Base-by-base conservation (phyloP, 2,329 filamentous ascomycete genomes). In the Exophiala oligosperma region DNA sequence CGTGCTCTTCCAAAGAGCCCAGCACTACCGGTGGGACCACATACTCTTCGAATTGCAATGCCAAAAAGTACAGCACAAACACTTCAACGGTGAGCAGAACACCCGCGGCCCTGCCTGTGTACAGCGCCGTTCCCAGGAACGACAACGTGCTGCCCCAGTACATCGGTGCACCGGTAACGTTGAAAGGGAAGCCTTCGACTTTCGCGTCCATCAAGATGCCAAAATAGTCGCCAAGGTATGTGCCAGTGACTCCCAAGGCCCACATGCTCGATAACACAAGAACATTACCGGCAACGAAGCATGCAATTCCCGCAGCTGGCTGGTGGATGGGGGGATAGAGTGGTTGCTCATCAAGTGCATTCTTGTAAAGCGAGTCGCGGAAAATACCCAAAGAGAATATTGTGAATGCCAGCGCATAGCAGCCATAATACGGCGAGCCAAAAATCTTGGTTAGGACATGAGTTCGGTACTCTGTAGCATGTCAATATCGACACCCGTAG, bases 161-260 rank as follows among this genome's bases (percentile, higher is more conserved):
- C 94, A 99, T 99, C 62, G 94, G 94, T 52, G 91, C 89, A 65
- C 86, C 84, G 54, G 88, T 92, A 61, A 97, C 83, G 75, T 90
- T 97, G 82, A 99, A 99, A 2, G 94, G 94, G 73, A 99, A 99
- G 12, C 90, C 89, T 11, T 92, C 96, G 52, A 99, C 92, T 69
- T 93, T 93, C 66, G 88, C 79, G 72, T 97, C 93, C 92, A 97
- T 96, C 65, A 99, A 81, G 73, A 97, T 97, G 67, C 94, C 94
- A 72, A 97, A 99, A 81, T 99, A 99, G 79, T 99, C 94, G 67
- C 94, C 94, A 37, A 99, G 81, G 73, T 97, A 99, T 38, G 94
- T 99, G 63, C 94, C 94, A 0, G 92, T 97, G 69, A 99, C 85
- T 57, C 94, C 94, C 41, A 99, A 85, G 35, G 87, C 89, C 86